A percentile compares a stretch with the other conserved stretches of the same genome.
Conservation (phyloP, 345 rosid species). For the Eucalyptus pauciflora region DNA sequence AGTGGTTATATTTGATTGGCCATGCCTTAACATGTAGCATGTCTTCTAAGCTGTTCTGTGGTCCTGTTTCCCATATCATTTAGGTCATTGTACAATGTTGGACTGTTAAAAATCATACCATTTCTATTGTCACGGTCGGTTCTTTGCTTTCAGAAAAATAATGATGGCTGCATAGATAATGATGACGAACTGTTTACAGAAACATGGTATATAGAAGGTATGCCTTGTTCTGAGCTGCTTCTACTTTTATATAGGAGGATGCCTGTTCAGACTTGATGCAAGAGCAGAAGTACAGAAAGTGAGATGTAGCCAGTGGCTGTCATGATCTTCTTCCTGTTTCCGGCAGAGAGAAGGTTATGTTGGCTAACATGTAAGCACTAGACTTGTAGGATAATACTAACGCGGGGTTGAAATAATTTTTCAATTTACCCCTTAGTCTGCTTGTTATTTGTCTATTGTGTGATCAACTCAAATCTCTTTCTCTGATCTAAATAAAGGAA, state of each 20-base stretch:
- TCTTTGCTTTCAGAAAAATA: neutral
- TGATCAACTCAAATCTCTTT: neutral
- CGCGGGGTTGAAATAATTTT: neutral
- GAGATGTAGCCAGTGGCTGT: neutral
- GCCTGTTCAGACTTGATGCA: neutral
- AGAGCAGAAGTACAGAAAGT: neutral
- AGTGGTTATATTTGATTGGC: neutral
- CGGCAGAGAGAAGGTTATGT: neutral
- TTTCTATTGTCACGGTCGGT: neutral
- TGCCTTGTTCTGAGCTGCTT: neutral
- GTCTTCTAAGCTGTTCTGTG: neutral
- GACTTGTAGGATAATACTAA: neutral
- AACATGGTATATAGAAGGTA: neutral
- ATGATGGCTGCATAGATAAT: neutral
- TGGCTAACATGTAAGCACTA: neutral
- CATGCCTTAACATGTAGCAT: neutral
- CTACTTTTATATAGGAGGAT: neutral
- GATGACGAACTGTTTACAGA: neutral
- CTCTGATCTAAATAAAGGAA: neutral
- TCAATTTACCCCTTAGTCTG: neutral
- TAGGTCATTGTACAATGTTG: neutral
- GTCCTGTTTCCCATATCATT: neutral
- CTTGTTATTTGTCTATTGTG: neutral
- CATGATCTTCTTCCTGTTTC: neutral
- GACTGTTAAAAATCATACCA: neutral